These are phyloP conservation scores for Vigna hirtella DNA, from an alignment of 306 rosid species.

Conservation along the genomic window DNA sequence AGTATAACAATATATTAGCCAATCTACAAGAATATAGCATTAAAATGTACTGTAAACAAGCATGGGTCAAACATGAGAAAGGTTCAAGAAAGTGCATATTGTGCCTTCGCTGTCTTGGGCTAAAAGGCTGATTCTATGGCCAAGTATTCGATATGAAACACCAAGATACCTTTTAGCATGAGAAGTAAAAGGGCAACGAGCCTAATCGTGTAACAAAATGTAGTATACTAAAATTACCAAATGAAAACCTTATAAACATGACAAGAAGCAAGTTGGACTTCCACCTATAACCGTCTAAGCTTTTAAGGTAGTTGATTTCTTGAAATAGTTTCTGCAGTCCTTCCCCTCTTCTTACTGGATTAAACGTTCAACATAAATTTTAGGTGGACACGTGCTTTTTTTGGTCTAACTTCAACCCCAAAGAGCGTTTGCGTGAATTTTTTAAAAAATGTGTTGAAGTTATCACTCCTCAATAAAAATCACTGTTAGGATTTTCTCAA, in stretches of 20 bases:
- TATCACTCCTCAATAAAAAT: slow-evolving; percentile 13
- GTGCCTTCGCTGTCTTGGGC: slow-evolving; percentile 12
- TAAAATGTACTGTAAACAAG: slow-evolving; percentile 37
- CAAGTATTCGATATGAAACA: slow-evolving; percentile 26
- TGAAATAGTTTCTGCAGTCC: not conserved
- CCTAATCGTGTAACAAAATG: slow-evolving; percentile 9
- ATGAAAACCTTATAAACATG: slow-evolving; percentile 22
- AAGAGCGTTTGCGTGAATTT: slow-evolving; percentile 6
- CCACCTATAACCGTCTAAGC: slow-evolving; percentile 16
- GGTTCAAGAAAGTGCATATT: slow-evolving; percentile 24
- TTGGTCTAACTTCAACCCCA: not conserved
- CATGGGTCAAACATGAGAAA: slow-evolving; percentile 21
- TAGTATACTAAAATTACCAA: slow-evolving; percentile 11
- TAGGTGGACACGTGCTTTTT: not conserved
- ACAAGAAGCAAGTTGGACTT: slow-evolving; percentile 26
- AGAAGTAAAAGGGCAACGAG: slow-evolving; percentile 4
- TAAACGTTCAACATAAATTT: slow-evolving; percentile 19
- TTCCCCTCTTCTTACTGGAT: not conserved
- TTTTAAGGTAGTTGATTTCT: slow-evolving; percentile 22
- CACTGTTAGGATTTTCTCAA: not conserved
- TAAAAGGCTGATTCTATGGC: slow-evolving; percentile 29
- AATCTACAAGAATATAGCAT: slow-evolving; percentile 33
- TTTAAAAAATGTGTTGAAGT: not conserved
- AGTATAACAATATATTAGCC: slow-evolving; percentile 40
- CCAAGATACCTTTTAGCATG: slow-evolving; percentile 12